phyloP scores from a whole-genome alignment of 1,284 basidiomycete species.

The Ceratobasidium sp. region DNA sequence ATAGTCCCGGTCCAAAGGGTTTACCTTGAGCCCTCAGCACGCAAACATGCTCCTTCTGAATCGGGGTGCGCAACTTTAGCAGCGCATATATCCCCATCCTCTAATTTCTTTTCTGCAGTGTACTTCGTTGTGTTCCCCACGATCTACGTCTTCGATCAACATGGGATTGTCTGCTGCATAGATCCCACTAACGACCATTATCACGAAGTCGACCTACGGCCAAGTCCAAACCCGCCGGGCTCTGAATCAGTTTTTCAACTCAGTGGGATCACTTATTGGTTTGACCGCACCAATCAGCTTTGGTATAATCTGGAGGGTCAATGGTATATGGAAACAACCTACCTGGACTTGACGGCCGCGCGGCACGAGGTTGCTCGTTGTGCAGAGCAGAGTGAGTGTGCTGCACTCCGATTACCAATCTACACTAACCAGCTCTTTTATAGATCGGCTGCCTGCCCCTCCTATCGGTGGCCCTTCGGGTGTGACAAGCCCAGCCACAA shows the following conservation, averaged over 20 bases:
- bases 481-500: neutral
- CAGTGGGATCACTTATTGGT: conserved; percentile 26
- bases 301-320: conserved; percentile 25
- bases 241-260: conserved; percentile 7
- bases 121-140: conserved; percentile 30
- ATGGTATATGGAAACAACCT: neutral
- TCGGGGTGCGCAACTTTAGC: neutral
- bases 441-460: conserved; percentile 5
- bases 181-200: neutral
- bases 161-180: conserved; percentile 29
- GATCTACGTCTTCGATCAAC: conserved; percentile 26
- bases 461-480: neutral
- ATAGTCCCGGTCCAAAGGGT: conserved; percentile 5
- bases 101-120: neutral
- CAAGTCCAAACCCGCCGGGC: conserved; percentile 12
- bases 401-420: neutral
- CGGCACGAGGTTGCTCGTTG: neutral
- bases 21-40: neutral
- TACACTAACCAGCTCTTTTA: neutral
- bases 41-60: conserved; percentile 24
- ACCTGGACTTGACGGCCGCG: neutral
- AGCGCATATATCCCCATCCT: neutral
- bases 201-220: conserved; percentile 4
- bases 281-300: neutral
- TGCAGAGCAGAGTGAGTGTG: conserved; percentile 16